phyloP scores from a whole-genome alignment of 352 stramenopile species.

The Phytophthora hybrid region DNA sequence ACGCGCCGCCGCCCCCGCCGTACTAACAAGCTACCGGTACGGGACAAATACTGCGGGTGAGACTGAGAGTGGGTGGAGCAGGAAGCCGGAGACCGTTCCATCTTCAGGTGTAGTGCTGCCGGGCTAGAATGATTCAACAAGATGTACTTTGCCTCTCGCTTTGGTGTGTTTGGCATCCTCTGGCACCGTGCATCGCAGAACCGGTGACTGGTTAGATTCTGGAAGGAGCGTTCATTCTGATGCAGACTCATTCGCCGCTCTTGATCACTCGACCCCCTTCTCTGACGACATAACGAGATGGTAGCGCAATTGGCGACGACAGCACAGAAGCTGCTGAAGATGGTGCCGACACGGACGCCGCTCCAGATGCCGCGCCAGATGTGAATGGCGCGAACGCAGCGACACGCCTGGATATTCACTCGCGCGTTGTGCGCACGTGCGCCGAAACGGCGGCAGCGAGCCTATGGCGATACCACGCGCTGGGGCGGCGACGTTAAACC shows the following conservation, averaged over 20 bases:
- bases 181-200: no score
- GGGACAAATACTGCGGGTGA: slow-evolving; percentile 5
- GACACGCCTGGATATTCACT: slow-evolving; percentile 20
- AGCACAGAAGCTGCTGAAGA: slow-evolving; percentile 18
- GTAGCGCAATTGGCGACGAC: slow-evolving; percentile 34
- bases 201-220: no score
- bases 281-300: slow-evolving; percentile 37
- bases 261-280: slow-evolving; percentile 22
- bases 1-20: slow-evolving; percentile 1
- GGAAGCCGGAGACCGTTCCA: background rate
- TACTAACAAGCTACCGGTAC: slow-evolving; percentile 8
- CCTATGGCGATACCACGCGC: slow-evolving; percentile 5
- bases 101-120: background rate
- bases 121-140: slow-evolving; percentile 8
- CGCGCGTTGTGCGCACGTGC: slow-evolving; percentile 6
- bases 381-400: slow-evolving; percentile 10
- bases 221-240: background rate
- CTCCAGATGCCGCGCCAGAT: slow-evolving; percentile 35
- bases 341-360: slow-evolving; percentile 14
- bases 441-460: slow-evolving; percentile 11
- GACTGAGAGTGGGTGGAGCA: background rate
- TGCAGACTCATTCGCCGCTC: background rate
- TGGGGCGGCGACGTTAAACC: background rate
- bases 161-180: background rate
- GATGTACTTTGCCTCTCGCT: slow-evolving; percentile 9